phyloP scores from a whole-genome alignment of 768 basidiomycete genomes.

The Kwoniella sp. region DNA sequence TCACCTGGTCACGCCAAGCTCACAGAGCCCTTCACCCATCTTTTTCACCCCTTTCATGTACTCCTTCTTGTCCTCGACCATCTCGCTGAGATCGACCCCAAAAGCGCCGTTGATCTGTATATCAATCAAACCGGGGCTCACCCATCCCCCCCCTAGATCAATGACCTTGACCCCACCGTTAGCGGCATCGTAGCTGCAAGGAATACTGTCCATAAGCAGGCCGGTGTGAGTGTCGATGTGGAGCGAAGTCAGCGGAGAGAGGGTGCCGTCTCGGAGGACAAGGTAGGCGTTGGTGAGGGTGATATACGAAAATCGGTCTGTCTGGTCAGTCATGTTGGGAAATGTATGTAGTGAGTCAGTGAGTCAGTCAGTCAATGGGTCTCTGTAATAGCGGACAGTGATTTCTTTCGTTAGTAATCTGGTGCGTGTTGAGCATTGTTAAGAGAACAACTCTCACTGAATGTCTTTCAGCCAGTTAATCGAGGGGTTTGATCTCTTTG shows the following conservation, averaged over 20 bases:
- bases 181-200: constrained; percentile 10
- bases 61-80: constrained; percentile 26
- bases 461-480: no score
- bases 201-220: constrained; percentile 61
- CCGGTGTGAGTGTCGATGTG: constrained; percentile 62
- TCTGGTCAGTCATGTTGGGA: background rate
- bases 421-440: no score
- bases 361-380: background rate
- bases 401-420: no score
- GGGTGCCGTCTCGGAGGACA: constrained; percentile 2
- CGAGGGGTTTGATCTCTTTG: no score
- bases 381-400: no score
- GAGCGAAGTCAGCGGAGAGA: constrained; percentile 12
- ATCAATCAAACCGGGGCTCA: constrained; percentile 85
- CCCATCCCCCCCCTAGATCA: constrained; percentile 74
- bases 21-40: constrained; percentile 74
- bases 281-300: constrained; percentile 6
- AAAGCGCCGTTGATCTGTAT: constrained; percentile 83
- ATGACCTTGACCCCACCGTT: constrained; percentile 53
- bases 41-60: constrained; percentile 71
- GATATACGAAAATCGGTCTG: constrained; percentile 10
- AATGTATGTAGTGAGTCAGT: background rate
- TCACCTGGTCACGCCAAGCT: constrained; percentile 74
- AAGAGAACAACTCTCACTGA: no score
- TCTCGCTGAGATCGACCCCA: constrained; percentile 52